phyloP scores from a whole-genome alignment of 768 basidiomycete genomes.

The Suillus placidus region DNA sequence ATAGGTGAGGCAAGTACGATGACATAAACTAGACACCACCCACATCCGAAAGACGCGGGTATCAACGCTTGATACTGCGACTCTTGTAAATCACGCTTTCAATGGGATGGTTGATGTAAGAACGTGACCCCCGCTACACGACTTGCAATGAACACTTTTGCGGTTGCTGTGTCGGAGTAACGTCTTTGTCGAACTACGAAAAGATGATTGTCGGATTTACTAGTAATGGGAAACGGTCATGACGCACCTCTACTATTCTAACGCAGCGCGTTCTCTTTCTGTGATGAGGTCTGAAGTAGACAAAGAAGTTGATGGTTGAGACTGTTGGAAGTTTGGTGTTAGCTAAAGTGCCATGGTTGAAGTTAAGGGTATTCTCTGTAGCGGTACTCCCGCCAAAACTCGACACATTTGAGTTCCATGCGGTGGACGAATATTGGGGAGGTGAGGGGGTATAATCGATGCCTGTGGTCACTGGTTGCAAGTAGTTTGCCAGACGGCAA shows the following conservation, averaged over 20 bases:
- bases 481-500: too few relatives aligned
- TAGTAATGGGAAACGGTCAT: neutral
- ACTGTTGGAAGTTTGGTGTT: neutral
- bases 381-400: neutral
- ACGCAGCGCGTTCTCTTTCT: neutral
- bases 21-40: neutral
- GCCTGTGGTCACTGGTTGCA: neutral
- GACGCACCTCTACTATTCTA: neutral
- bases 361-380: neutral
- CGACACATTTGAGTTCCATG: neutral
- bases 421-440: neutral
- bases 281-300: neutral
- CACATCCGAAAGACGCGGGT: conserved; percentile 25
- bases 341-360: neutral
- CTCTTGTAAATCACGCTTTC: conserved; percentile 24
- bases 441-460: neutral
- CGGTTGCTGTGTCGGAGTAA: conserved; percentile 21
- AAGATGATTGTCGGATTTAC: neutral
- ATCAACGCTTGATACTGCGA: conserved; percentile 24
- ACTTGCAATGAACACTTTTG: conserved; percentile 21
- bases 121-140: conserved; percentile 11
- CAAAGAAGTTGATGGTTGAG: neutral
- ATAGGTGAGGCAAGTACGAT: neutral
- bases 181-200: conserved; percentile 1
- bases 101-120: conserved; percentile 26